phyloP scores from a whole-genome alignment of 2,329 filamentous ascomycete species.

The Calonectria crousiana region DNA sequence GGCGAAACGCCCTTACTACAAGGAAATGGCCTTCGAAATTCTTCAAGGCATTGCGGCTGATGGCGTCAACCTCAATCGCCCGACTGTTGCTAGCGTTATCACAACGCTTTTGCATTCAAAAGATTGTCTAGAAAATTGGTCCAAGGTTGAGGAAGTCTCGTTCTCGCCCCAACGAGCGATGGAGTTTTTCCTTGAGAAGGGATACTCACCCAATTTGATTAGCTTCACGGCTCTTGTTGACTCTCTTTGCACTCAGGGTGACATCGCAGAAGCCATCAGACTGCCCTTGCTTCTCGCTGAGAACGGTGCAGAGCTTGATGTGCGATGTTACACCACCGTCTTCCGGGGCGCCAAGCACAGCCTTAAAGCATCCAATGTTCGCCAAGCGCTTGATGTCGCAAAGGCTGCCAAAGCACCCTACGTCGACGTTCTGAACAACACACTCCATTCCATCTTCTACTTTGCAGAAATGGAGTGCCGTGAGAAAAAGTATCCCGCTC shows the following conservation, averaged over 20 bases:
- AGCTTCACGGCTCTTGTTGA: conserved; percentile 77
- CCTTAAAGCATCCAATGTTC: conserved; percentile 66
- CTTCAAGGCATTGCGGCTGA: conserved; percentile 50
- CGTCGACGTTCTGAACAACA: conserved; percentile 51
- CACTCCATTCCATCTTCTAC: conserved; percentile 63
- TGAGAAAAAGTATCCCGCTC: conserved; percentile 43
- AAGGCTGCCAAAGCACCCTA: conserved; percentile 62
- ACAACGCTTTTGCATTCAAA: conserved; percentile 66
- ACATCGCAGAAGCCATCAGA: conserved; percentile 51
- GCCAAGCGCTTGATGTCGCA: conserved; percentile 50
- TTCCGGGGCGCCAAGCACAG: conserved; percentile 76
- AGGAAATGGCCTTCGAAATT: conserved; percentile 59
- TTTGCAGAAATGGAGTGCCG: conserved; percentile 56
- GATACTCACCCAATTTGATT: conserved; percentile 72
- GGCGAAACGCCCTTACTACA: conserved; percentile 54
- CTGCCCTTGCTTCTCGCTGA: conserved; percentile 50
- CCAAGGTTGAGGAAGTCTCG: conserved; percentile 26
- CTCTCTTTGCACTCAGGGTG: conserved; percentile 71
- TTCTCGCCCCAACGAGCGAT: conserved; percentile 50
- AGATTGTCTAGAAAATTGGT: conserved; percentile 32
- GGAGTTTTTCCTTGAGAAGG: conserved; percentile 65
- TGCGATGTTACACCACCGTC: conserved; percentile 75
- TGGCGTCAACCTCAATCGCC: conserved; percentile 59
- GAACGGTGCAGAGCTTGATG: conserved; percentile 70
- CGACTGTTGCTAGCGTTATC: conserved; percentile 65